A percentile compares a stretch with the other conserved stretches of the same genome.
These are phyloP conservation scores for Tricholoma furcatifolium DNA, from an alignment of 768 basidiomycete species.

Conservation along the genomic window DNA sequence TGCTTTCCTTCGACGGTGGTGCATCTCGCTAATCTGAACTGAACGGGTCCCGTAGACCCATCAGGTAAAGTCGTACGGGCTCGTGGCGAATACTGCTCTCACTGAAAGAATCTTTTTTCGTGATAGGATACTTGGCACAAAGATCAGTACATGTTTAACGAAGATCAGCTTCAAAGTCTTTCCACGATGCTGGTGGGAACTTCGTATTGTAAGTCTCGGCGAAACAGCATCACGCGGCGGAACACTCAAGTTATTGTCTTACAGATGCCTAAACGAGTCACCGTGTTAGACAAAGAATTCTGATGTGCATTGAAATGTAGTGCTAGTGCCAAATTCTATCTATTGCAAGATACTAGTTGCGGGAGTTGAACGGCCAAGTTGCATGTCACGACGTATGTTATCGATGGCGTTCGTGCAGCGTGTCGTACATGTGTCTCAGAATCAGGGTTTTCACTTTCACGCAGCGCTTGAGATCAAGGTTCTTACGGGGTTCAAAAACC, in stretches of 20 bases:
- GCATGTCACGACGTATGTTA: slow-evolving; percentile 7
- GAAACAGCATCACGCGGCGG: background rate
- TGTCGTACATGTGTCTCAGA: slow-evolving; percentile 19
- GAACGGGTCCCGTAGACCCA: slow-evolving; percentile 45
- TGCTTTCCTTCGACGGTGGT: slow-evolving; percentile 7
- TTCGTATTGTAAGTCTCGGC: slow-evolving; percentile 67
- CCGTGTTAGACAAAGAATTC: background rate
- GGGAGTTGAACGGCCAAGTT: background rate
- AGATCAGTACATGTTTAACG: slow-evolving; percentile 83
- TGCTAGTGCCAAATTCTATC: background rate
- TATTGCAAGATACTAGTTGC: background rate
- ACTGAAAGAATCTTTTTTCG: slow-evolving; percentile 12
- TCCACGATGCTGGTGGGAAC: slow-evolving; percentile 90
- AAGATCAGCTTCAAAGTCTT: slow-evolving; percentile 85
- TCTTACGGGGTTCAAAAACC: background rate
- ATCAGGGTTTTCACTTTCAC: slow-evolving; percentile 10
- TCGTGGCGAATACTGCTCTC: slow-evolving; percentile 9
- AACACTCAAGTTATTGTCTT: background rate
- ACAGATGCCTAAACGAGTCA: slow-evolving; percentile 3
- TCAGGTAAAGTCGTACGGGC: slow-evolving; percentile 40
- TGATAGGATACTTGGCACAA: slow-evolving; percentile 87
- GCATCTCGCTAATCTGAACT: slow-evolving; percentile 14
- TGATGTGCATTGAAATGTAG: background rate
- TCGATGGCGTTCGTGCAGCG: slow-evolving; percentile 20
- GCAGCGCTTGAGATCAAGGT: background rate